These are phyloP conservation scores for Mortierella sp. DNA, from an alignment of 371 early-diverging fungal species.

Conservation along the genomic window DNA sequence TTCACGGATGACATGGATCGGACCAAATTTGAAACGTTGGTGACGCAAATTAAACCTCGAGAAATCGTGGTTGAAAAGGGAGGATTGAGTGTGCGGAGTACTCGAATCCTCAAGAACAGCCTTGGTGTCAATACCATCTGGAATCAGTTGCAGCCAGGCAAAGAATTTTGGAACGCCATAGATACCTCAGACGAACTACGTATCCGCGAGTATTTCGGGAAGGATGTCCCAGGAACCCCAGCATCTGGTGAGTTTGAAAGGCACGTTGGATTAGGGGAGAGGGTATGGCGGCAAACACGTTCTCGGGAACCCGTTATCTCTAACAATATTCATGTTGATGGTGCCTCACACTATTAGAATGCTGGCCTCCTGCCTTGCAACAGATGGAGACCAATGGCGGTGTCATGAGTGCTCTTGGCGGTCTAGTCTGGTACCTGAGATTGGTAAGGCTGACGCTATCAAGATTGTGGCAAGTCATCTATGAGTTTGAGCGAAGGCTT, in stretches of 20 bases:
- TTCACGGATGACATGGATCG: constrained; percentile 90
- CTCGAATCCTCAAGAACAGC: constrained; percentile 78
- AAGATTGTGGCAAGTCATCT: background rate
- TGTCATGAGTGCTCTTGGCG: constrained; percentile 81
- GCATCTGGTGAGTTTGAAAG: constrained; percentile 13
- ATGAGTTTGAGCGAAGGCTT: no score
- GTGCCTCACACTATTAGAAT: constrained; percentile 56
- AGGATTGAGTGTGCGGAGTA: constrained; percentile 69
- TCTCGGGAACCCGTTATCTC: no score
- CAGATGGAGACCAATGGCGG: constrained; percentile 52
- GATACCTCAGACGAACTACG: constrained; percentile 77
- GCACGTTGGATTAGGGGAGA: no score
- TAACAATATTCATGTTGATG: background rate
- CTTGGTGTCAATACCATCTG: constrained; percentile 64
- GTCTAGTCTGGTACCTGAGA: constrained; percentile 80
- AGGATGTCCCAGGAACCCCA: constrained; percentile 26
- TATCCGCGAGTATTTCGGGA: constrained; percentile 73
- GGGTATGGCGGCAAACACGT: no score
- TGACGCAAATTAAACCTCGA: constrained; percentile 90
- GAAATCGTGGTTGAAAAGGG: constrained; percentile 91
- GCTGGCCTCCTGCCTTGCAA: constrained; percentile 74
- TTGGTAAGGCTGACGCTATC: constrained; percentile 53
- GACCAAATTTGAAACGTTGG: constrained; percentile 90
- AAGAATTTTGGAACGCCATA: constrained; percentile 87
- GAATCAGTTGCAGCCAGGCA: constrained; percentile 78